Percentiles rank a stretch among this genome's conserved stretches.
Evolutionary conservation across 371 early-diverging fungal genomes (phyloP).

Genomic region (Syncephalastrum contaminatum): DNA sequence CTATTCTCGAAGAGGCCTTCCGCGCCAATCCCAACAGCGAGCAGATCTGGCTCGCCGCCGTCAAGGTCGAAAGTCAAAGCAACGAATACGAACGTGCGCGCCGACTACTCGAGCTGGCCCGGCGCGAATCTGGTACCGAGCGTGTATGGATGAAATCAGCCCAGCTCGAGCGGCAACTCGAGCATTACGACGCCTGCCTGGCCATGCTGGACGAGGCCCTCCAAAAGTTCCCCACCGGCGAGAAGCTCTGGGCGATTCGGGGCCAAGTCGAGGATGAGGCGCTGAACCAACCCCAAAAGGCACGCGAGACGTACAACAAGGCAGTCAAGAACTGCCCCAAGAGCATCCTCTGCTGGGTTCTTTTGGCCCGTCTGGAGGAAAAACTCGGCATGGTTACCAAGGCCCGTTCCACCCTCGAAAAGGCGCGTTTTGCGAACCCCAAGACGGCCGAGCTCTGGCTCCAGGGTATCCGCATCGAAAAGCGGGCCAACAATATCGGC

Average conservation of each 20-base stretch:
- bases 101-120: conserved; percentile 72
- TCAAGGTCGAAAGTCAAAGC: conserved; percentile 91
- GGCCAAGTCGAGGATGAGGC: conserved; percentile 72
- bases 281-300: conserved; percentile 56
- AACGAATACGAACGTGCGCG: conserved; percentile 82
- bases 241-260: conserved; percentile 93
- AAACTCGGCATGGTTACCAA: conserved; percentile 70
- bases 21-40: conserved; percentile 90
- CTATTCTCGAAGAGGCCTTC: conserved; percentile 85
- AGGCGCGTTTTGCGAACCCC: conserved; percentile 83
- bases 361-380: conserved; percentile 79
- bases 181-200: conserved; percentile 65
- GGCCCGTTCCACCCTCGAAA: conserved; percentile 86
- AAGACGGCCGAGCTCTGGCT: conserved; percentile 84
- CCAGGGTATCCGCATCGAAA: conserved; percentile 85
- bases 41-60: conserved; percentile 94
- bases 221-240: conserved; percentile 70
- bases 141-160: conserved; percentile 96
- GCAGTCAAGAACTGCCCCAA: conserved; percentile 83
- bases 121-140: conserved; percentile 67
- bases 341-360: conserved; percentile 79
- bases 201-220: conserved; percentile 71
- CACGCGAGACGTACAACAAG: conserved; percentile 73
- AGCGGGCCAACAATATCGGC: conserved; percentile 63
- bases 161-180: conserved; percentile 81